phyloP scores from a whole-genome alignment of 2,329 filamentous ascomycete species.

The Penicillium sp. region DNA sequence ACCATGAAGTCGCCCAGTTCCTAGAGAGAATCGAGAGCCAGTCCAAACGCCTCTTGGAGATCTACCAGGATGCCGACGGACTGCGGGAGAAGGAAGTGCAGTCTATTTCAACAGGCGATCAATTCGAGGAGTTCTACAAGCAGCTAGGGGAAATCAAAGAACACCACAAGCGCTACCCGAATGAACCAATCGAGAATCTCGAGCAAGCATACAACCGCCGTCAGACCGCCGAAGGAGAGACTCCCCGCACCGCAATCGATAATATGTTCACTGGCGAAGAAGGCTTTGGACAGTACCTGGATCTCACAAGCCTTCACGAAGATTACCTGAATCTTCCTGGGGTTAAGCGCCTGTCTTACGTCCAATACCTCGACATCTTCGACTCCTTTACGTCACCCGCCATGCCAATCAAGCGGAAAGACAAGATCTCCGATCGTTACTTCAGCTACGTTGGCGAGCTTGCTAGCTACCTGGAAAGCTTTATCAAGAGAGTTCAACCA shows the following conservation, averaged over 20 bases:
- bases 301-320: constrained; percentile 80
- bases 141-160: constrained; percentile 77
- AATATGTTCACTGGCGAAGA: constrained; percentile 95
- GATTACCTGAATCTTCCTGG: constrained; percentile 85
- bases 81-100: constrained; percentile 76
- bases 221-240: constrained; percentile 62
- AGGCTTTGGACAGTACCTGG: constrained; percentile 86
- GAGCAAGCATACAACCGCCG: constrained; percentile 84
- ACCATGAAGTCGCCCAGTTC: constrained; percentile 87
- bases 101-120: constrained; percentile 76
- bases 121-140: constrained; percentile 87
- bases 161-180: constrained; percentile 87
- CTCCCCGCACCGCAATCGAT: constrained; percentile 69
- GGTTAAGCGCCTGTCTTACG: constrained; percentile 79
- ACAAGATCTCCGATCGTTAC: constrained; percentile 91
- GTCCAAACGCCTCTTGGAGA: constrained; percentile 72
- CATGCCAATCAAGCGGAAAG: constrained; percentile 69
- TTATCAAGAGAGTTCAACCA: constrained; percentile 79
- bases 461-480: constrained; percentile 79
- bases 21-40: constrained; percentile 84
- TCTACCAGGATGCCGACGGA: constrained; percentile 78
- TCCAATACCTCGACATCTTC: constrained; percentile 90
- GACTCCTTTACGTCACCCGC: constrained; percentile 77
- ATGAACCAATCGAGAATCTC: constrained; percentile 91
- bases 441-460: constrained; percentile 83